Evolutionary conservation across 441 rosid genomes (phyloP).

Genomic region (Breynia disticha): DNA sequence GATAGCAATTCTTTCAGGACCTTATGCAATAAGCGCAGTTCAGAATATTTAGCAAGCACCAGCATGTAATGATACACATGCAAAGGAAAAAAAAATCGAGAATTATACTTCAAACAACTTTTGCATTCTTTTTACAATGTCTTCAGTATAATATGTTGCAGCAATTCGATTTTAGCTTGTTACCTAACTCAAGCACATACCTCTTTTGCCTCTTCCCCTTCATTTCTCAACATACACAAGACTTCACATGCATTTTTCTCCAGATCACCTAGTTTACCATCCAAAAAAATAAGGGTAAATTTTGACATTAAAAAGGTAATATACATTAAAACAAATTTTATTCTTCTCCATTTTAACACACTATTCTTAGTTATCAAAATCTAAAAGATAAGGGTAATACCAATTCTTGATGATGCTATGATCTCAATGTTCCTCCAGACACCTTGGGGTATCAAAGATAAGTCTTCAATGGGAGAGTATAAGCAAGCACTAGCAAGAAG

Average conservation of each 20-base stretch:
- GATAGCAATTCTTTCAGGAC: conserved; percentile 53
- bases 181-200: conserved; percentile 24
- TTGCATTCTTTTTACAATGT: too few species aligned
- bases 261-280: conserved; percentile 37
- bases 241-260: conserved; percentile 68
- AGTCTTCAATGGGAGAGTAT: conserved; percentile 58
- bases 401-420: conserved; percentile 45
- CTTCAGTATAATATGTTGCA: too few species aligned
- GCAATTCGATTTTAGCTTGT: too few species aligned
- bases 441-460: conserved; percentile 55
- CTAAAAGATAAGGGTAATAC: conserved; percentile 20
- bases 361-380: neutral
- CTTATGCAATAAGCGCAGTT: conserved; percentile 23
- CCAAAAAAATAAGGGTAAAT: conserved; percentile 22
- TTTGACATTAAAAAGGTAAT: conserved; percentile 5
- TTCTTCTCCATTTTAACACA: too few species aligned
- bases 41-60: conserved; percentile 1
- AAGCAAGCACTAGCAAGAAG: conserved; percentile 67
- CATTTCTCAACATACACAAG: conserved; percentile 57
- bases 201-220: conserved; percentile 63
- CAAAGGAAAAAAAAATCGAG: neutral
- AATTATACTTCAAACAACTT: too few species aligned
- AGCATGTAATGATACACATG: neutral
- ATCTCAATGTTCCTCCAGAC: conserved; percentile 62
- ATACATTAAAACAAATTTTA: neutral